These are phyloP conservation scores for Symbiodinium pilosum DNA, from an alignment of 73 alveolate genomes.

Conservation along the genomic window DNA sequence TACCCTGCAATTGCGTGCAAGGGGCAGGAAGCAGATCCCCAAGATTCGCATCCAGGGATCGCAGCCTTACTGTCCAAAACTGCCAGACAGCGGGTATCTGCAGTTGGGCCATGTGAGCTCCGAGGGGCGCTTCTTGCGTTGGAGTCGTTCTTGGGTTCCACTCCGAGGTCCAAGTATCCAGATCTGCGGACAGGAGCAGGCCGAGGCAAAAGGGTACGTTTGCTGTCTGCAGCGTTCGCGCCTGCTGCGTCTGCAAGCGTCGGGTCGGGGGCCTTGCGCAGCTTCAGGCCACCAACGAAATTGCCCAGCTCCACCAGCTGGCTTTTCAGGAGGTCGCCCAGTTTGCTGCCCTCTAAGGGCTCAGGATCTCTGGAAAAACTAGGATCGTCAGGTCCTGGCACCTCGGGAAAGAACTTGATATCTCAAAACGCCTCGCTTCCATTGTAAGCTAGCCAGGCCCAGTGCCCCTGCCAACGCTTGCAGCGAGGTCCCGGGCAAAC, in stretches of 20 bases:
- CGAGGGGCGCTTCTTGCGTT: background rate
- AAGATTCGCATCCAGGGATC: slow-evolving; percentile 1
- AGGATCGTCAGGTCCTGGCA: no score
- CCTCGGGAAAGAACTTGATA: no score
- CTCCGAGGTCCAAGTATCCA: background rate
- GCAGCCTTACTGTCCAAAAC: background rate
- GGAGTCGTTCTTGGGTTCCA: background rate
- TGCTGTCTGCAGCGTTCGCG: background rate
- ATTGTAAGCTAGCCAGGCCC: no score
- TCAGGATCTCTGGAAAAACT: background rate
- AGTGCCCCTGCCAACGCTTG: background rate
- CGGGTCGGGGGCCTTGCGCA: slow-evolving; percentile 66
- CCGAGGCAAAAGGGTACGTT: background rate
- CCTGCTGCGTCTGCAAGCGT: background rate
- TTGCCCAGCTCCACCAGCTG: slow-evolving; percentile 92
- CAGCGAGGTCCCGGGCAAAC: background rate
- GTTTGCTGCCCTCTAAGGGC: background rate
- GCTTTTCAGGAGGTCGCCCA: slow-evolving; percentile 68
- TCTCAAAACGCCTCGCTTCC: no score
- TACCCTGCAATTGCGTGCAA: background rate
- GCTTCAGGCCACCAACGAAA: slow-evolving; percentile 83
- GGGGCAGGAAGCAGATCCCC: background rate
- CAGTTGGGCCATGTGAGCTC: no score
- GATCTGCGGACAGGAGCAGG: background rate
- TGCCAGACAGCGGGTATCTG: no score